Base-by-base conservation (phyloP, 192 early-diverging fungal genomes). In the Mortierella alpina region DNA sequence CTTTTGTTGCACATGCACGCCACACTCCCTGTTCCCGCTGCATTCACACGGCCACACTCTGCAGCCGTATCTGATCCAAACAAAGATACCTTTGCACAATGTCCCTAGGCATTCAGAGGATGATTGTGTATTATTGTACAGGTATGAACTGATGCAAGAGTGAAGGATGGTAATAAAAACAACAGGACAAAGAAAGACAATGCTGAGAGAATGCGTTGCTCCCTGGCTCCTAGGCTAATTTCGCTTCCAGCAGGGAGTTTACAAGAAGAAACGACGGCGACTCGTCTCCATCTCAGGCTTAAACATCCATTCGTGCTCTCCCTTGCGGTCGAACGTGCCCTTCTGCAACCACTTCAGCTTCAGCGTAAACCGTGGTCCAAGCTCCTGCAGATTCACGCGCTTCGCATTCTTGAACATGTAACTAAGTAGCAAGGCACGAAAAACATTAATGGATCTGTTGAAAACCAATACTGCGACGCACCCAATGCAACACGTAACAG, bases 231-330 rank as follows among this genome's bases (percentile, higher is more conserved):
- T 13, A 0, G 20, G 52, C 15, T 10, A n/a, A n/a, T 7, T 14
- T 65, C 23, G 2, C 50, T 20, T 31, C 31, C 31, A 31, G 31
- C 31, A 31, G 31, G 31, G 31, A 31, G 48, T 39, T 85, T 86
- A 94, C 64, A 94, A 80, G 84, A 96, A 96, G 88, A 98, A 96
- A 65, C 91, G 85, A 76, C 93, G 85, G 50, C 96, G 90, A 72
- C 94, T 95, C 12, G 96, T 98, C 81, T 96, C 95, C 91, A 97
- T 87, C 70, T 95, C 93, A 3, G 92, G 90, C 75, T 97, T 97
- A 68, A 95, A 96, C 75, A 95, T 87, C 96, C 96, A 99, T 80
- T 98, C 98, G 66, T 97, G 97, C 81, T 98, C 98, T 50, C 96
- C 97, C 63, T 90, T 90, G 22, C 95, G 92, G 58, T 98, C 94